phyloP scores from a whole-genome alignment of 1,284 basidiomycete genomes.

The Boletus calvinii region DNA sequence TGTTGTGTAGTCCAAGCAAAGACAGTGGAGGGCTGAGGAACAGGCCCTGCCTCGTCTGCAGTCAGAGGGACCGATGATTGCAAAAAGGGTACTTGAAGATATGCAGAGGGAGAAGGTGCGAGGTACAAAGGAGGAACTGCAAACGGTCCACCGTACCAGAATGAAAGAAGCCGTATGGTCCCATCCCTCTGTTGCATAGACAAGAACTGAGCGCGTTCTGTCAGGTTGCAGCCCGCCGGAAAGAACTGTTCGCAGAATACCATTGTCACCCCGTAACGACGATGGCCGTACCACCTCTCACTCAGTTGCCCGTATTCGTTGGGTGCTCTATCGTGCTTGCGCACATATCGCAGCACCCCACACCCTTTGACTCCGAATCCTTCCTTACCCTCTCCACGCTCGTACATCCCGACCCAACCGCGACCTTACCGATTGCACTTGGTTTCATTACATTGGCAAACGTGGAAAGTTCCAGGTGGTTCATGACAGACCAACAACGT shows the following conservation, averaged over 20 bases:
- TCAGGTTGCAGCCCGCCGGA: slow-evolving; percentile 56
- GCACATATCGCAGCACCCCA: slow-evolving; percentile 55
- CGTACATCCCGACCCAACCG: slow-evolving; percentile 68
- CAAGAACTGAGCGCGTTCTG: slow-evolving; percentile 8
- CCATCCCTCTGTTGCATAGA: not conserved
- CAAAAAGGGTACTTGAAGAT: slow-evolving; percentile 51
- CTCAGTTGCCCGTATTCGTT: slow-evolving; percentile 75
- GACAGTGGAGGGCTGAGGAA: slow-evolving; percentile 65
- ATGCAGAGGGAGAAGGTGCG: slow-evolving; percentile 57
- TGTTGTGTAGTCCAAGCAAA: slow-evolving; percentile 53
- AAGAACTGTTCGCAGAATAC: slow-evolving; percentile 57
- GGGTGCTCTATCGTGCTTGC: slow-evolving; percentile 60
- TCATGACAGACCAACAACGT: slow-evolving; percentile 55
- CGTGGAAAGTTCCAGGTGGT: slow-evolving; percentile 73
- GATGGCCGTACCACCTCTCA: slow-evolving; percentile 59
- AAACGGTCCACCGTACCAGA: slow-evolving; percentile 48
- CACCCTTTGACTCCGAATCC: slow-evolving; percentile 68
- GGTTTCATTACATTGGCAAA: slow-evolving; percentile 76
- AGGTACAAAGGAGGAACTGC: slow-evolving; percentile 55
- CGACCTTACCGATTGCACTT: slow-evolving; percentile 65
- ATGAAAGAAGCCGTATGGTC: slow-evolving; percentile 43
- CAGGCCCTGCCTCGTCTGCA: slow-evolving; percentile 67
- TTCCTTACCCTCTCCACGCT: slow-evolving; percentile 73
- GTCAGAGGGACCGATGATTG: slow-evolving; percentile 50
- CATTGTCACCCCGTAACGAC: slow-evolving; percentile 59